phyloP scores from a whole-genome alignment of 164 flowering plant genomes.

The Protea cynaroides region DNA sequence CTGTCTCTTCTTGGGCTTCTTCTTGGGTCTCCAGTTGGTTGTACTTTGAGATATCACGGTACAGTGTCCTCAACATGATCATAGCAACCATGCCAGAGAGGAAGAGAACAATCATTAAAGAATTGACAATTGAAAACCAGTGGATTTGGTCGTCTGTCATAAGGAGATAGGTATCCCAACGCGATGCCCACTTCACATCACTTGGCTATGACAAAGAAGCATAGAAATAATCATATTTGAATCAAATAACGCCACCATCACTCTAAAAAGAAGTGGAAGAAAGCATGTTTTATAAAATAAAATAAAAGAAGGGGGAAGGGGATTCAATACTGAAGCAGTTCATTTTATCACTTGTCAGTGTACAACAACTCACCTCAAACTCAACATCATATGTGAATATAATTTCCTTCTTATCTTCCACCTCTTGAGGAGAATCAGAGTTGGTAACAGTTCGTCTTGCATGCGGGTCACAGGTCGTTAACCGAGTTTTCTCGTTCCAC shows the following conservation, averaged over 20 bases:
- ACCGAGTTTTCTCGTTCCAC: conserved; percentile 61
- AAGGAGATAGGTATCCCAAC: conserved; percentile 74
- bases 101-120: conserved; percentile 75
- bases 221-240: not conserved
- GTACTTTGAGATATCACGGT: conserved; percentile 68
- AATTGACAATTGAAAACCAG: conserved; percentile 75
- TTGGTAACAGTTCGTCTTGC: conserved; percentile 53
- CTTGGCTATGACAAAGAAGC: conserved; percentile 42
- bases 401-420: conserved; percentile 68
- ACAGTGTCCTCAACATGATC: conserved; percentile 79
- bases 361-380: conserved; percentile 50
- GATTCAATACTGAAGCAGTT: too few species aligned
- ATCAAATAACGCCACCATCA: not conserved
- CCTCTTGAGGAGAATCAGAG: conserved; percentile 83
- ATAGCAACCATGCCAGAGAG: conserved; percentile 81
- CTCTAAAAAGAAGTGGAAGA: not conserved
- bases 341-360: not conserved
- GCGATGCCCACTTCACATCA: conserved; percentile 64
- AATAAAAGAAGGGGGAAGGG: too few species aligned
- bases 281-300: not conserved
- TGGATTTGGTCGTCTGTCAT: conserved; percentile 72
- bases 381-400: conserved; percentile 93
- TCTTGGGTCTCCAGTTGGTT: conserved; percentile 73
- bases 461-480: conserved; percentile 89
- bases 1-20: conserved; percentile 79